Percentiles rank a stretch among this genome's conserved stretches.
Evolutionary conservation across 768 basidiomycete species (phyloP).

Genomic region (Gloeostereum incarnatum): DNA sequence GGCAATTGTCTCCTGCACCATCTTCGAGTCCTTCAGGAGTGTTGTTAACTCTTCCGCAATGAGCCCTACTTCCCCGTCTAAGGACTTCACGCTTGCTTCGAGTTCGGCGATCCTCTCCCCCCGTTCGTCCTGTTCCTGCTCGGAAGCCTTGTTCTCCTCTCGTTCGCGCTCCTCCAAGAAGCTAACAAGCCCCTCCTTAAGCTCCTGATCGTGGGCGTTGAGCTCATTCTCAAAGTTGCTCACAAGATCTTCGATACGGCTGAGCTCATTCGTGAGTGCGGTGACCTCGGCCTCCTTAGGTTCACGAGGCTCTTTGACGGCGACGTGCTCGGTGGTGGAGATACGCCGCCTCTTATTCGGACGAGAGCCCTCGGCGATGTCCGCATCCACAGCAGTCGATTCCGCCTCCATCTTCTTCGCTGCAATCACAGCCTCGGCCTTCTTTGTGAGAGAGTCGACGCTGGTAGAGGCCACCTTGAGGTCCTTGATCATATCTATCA

Average conservation of each 20-base stretch:
- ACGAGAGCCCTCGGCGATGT: no score
- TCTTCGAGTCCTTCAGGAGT: background rate
- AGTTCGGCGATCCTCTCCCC: background rate
- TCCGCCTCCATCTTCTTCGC: no score
- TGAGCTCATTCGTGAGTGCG: no score
- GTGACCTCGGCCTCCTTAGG: no score
- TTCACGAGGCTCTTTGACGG: no score
- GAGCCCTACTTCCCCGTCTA: background rate
- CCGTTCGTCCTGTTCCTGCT: background rate
- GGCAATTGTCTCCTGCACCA: background rate
- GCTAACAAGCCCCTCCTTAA: conserved; percentile 10
- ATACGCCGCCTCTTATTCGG: no score
- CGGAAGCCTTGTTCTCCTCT: background rate
- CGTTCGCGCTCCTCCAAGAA: background rate
- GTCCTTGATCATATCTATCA: no score
- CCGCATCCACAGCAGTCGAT: no score
- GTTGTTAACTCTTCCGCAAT: background rate
- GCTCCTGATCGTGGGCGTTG: conserved; percentile 10
- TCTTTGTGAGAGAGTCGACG: no score
- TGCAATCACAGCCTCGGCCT: no score
- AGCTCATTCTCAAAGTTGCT: conserved; percentile 15
- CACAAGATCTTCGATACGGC: conserved; percentile 11
- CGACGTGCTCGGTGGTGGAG: no score
- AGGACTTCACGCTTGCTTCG: background rate
- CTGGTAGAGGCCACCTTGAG: no score